Conservation (phyloP, 768 basidiomycete genomes). For the Calocybe cyanea region DNA sequence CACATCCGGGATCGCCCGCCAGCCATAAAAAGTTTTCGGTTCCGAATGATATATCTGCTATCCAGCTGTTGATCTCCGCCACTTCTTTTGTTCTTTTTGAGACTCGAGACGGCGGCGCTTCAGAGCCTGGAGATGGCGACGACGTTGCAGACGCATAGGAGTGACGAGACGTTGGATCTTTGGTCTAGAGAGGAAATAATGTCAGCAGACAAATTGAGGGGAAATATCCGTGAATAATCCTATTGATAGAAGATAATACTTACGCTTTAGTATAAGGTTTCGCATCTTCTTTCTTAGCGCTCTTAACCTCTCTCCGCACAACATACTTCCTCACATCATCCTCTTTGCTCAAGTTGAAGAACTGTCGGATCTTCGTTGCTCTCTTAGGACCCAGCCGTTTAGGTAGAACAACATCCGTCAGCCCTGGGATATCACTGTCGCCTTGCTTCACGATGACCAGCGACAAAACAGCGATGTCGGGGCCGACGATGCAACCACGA, state of each 20-base stretch:
- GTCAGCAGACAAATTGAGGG: too few species aligned
- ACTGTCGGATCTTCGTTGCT: slow-evolving; percentile 93
- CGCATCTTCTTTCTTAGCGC: slow-evolving; percentile 81
- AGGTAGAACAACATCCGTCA: slow-evolving; percentile 90
- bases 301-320: slow-evolving; percentile 86
- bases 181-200: too few species aligned
- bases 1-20: too few species aligned
- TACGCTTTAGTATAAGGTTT: slow-evolving; percentile 98
- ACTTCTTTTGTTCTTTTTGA: slow-evolving; percentile 94
- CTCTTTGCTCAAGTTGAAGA: slow-evolving; percentile 97
- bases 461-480: slow-evolving; percentile 93
- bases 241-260: slow-evolving; percentile 35
- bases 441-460: slow-evolving; percentile 97
- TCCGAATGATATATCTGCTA: too few species aligned
- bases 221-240: too few species aligned
- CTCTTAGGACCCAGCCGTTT: slow-evolving; percentile 97
- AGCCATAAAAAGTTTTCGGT: too few species aligned
- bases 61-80: too few species aligned
- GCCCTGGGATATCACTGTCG: slow-evolving; percentile 81
- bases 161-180: slow-evolving; percentile 98
- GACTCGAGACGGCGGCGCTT: slow-evolving; percentile 83
- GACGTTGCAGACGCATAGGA: slow-evolving; percentile 92
- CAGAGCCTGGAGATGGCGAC: slow-evolving; percentile 87
- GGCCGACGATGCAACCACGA: slow-evolving; percentile 95
- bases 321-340: slow-evolving; percentile 99